Evolutionary conservation across 2,329 filamentous ascomycete genomes (phyloP).

Genomic region (Orbilia javanica): DNA sequence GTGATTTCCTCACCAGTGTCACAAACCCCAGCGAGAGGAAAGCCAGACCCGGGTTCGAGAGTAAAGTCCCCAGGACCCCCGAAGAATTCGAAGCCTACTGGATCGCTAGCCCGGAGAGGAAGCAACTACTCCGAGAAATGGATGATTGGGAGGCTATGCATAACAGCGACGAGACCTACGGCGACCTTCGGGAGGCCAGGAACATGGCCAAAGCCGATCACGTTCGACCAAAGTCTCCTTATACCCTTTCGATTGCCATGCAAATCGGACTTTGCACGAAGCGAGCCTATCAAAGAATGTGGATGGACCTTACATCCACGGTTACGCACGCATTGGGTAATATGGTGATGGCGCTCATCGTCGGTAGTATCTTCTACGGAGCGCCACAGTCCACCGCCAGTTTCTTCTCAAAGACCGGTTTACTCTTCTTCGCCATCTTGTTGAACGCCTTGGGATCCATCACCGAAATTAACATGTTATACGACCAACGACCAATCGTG

Average conservation of each 20-base stretch:
- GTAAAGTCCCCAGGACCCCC: constrained; percentile 74
- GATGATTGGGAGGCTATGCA: constrained; percentile 68
- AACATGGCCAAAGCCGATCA: constrained; percentile 70
- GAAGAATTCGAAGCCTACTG: constrained; percentile 75
- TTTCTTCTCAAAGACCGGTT: constrained; percentile 71
- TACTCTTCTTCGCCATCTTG: constrained; percentile 73
- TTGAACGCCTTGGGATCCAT: constrained; percentile 73
- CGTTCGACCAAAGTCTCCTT: constrained; percentile 71
- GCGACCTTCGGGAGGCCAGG: constrained; percentile 69
- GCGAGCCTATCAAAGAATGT: constrained; percentile 70
- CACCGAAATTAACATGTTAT: constrained; percentile 69
- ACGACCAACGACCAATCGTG: constrained; percentile 68
- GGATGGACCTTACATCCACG: constrained; percentile 69
- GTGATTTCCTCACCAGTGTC: constrained; percentile 77
- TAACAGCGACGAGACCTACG: constrained; percentile 64
- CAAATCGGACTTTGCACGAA: constrained; percentile 70
- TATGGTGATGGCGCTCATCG: constrained; percentile 72
- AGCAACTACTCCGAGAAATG: constrained; percentile 68
- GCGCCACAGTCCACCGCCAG: constrained; percentile 68
- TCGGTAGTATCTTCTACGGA: constrained; percentile 73
- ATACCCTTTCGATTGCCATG: constrained; percentile 71
- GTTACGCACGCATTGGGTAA: constrained; percentile 68
- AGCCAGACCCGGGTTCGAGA: constrained; percentile 72
- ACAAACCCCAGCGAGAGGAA: constrained; percentile 75
- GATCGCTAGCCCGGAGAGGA: constrained; percentile 67